Evolutionary conservation across 495 filamentous ascomycete species (phyloP).

Genomic region (Aspergillus sclerotiicarbonarius): DNA sequence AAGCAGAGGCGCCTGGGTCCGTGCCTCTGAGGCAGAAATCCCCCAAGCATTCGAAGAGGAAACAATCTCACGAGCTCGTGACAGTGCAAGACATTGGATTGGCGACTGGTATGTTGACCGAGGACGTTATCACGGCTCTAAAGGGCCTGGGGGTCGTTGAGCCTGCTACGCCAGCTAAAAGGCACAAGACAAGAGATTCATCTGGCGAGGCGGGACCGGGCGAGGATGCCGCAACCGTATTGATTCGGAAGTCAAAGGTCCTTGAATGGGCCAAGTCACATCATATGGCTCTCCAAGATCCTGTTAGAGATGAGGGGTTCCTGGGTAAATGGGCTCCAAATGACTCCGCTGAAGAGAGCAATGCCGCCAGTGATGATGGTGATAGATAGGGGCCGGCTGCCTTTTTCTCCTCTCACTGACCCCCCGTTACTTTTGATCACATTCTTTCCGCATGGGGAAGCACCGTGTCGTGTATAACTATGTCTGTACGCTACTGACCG

Average conservation of each 20-base stretch:
- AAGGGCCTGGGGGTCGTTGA: slow-evolving; percentile 75
- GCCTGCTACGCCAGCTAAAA: slow-evolving; percentile 48
- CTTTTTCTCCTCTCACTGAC: neutral
- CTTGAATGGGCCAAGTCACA: slow-evolving; percentile 45
- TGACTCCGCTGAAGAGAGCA: slow-evolving; percentile 9
- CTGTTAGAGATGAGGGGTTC: slow-evolving; percentile 49
- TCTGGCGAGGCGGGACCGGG: slow-evolving; percentile 21
- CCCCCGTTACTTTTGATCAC: neutral
- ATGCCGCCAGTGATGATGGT: slow-evolving; percentile 14
- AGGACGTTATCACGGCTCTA: slow-evolving; percentile 77
- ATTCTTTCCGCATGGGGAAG: neutral
- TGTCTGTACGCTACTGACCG: slow-evolving; percentile 6
- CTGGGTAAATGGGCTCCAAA: slow-evolving; percentile 32
- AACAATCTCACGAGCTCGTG: slow-evolving; percentile 37
- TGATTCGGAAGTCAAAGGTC: slow-evolving; percentile 45
- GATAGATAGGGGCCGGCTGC: neutral
- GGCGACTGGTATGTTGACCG: slow-evolving; percentile 74
- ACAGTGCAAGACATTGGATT: slow-evolving; percentile 56
- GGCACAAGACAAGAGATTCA: slow-evolving; percentile 31
- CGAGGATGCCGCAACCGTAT: slow-evolving; percentile 30
- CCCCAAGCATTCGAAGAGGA: slow-evolving; percentile 26
- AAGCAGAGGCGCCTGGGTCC: slow-evolving; percentile 18
- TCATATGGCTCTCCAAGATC: slow-evolving; percentile 43
- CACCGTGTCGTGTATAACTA: neutral
- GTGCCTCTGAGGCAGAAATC: slow-evolving; percentile 29